Evolutionary conservation across 2,329 filamentous ascomycete species (phyloP), one percentile per base, ranked within the genome.

Genomic region (Annulohypoxylon truncatum): DNA sequence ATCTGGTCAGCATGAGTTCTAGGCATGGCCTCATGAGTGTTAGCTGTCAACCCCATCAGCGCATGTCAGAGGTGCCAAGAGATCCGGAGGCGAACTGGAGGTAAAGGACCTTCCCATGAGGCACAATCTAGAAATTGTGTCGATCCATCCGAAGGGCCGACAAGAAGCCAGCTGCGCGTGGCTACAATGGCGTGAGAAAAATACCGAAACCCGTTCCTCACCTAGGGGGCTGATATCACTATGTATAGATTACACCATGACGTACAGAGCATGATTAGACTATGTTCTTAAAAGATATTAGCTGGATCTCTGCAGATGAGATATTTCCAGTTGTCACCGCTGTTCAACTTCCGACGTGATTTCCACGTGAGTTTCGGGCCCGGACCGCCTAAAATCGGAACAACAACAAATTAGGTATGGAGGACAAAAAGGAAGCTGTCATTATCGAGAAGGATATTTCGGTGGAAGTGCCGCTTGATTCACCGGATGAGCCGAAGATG

Each of bases 51-150:
- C 48, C 35, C 35, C 35, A 6, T 64, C 60, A 38, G 47, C 48
- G 48, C 61, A 38, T 59, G 26, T 61, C 38, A 58, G 56, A 64
- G 52, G 47, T 38, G 66, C 66, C 66, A 69, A 67, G 66, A 56
- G 29, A 28, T 48, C 51, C 12, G 42, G 28, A 66, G 52, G 64
- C 66, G 64, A 69, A 35, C 58, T 31, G 33, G 56, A 44, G 51
- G 18, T 12, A 48, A 56, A 47, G 44, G 18, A 33, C 38, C 51
- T 50, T 46, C 18, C 20, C 55, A 59, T 46, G 52, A 67, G 64
- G 60, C 60, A 67, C 63, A 64, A 56, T 59, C 56, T 69, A 66
- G 64, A 48, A 58, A 52, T 48, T 42, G 52, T 35, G 33, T 64
- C 56, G 55, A 66, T 58, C 29, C 59, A 24, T 44, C 56, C 64